Evolutionary conservation across 1,284 basidiomycete species (phyloP).

Genomic region (Bondarzewia mesenterica): DNA sequence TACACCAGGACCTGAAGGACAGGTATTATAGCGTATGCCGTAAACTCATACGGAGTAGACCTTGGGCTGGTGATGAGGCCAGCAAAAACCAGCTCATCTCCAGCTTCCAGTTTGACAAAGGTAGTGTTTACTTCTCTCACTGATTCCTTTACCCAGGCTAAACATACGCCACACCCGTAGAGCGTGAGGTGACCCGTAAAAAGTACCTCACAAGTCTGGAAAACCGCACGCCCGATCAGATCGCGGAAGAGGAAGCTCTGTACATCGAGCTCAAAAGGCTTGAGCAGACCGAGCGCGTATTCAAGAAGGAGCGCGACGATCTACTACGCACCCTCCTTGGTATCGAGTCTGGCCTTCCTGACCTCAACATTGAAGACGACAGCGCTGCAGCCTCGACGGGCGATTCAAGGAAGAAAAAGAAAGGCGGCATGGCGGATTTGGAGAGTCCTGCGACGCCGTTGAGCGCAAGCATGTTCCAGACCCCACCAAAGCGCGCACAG

Average conservation of each 20-base stretch:
- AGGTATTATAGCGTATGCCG: constrained; percentile 92
- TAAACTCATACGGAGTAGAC: constrained; percentile 77
- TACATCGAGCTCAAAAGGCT: constrained; percentile 92
- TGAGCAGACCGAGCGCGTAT: constrained; percentile 87
- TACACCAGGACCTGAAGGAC: constrained; percentile 81
- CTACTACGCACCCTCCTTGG: constrained; percentile 80
- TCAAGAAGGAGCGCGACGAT: constrained; percentile 87
- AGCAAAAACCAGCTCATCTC: constrained; percentile 62
- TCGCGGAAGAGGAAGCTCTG: constrained; percentile 93
- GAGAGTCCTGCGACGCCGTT: constrained; percentile 52
- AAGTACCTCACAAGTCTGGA: constrained; percentile 83
- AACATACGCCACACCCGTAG: constrained; percentile 29
- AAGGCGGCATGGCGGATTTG: constrained; percentile 44
- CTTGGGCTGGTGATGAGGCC: constrained; percentile 74
- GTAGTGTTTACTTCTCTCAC: constrained; percentile 26
- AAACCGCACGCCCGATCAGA: constrained; percentile 80
- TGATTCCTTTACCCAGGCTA: constrained; percentile 10
- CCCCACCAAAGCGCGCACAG: constrained; percentile 34
- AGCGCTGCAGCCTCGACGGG: constrained; percentile 27
- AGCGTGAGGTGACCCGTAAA: constrained; percentile 85
- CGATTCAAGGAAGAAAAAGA: constrained; percentile 37
- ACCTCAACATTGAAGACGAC: constrained; percentile 56
- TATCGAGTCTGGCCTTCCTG: constrained; percentile 77
- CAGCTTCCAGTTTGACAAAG: constrained; percentile 80
- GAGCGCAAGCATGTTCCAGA: constrained; percentile 16